These are phyloP conservation scores for Lasiodiplodia theobromae DNA, from an alignment of 2,329 filamentous ascomycete species.

Conservation along the genomic window DNA sequence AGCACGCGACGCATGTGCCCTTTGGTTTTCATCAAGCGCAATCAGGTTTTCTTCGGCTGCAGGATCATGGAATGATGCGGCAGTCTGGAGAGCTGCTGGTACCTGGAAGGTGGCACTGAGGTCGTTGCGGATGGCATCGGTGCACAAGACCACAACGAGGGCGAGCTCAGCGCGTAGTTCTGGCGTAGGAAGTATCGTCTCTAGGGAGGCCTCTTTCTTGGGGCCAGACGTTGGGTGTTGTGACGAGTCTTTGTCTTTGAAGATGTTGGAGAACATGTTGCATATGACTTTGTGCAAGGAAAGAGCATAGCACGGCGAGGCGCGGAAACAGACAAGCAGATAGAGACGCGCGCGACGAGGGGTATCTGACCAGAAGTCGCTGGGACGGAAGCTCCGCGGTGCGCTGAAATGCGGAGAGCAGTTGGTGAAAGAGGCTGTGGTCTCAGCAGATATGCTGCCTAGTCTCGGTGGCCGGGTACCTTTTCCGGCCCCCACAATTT, in stretches of 20 bases:
- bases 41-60: slow-evolving; percentile 31
- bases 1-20: slow-evolving; percentile 35
- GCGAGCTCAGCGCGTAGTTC: slow-evolving; percentile 54
- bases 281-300: not conserved
- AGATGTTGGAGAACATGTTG: slow-evolving; percentile 30
- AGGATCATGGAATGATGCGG: not conserved
- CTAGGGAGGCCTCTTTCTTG: slow-evolving; percentile 22
- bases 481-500: slow-evolving; percentile 5
- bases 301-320: slow-evolving; percentile 8
- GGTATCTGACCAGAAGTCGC: not conserved
- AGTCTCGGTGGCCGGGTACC: not conserved
- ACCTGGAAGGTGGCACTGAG: slow-evolving; percentile 39
- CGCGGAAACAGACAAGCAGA: not conserved
- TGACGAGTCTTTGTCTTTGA: slow-evolving; percentile 20
- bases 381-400: not conserved
- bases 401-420: not conserved
- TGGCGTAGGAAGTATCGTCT: slow-evolving; percentile 48
- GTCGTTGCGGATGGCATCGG: slow-evolving; percentile 51
- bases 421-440: not conserved
- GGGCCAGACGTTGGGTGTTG: not conserved
- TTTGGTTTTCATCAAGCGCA: slow-evolving; percentile 37
- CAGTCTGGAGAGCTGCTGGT: slow-evolving; percentile 27
- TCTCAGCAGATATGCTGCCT: slow-evolving; percentile 5
- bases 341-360: not conserved
- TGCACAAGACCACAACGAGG: slow-evolving; percentile 53